Evolutionary conservation across 768 basidiomycete species (phyloP).

Genomic region (Lyophyllum decastes): DNA sequence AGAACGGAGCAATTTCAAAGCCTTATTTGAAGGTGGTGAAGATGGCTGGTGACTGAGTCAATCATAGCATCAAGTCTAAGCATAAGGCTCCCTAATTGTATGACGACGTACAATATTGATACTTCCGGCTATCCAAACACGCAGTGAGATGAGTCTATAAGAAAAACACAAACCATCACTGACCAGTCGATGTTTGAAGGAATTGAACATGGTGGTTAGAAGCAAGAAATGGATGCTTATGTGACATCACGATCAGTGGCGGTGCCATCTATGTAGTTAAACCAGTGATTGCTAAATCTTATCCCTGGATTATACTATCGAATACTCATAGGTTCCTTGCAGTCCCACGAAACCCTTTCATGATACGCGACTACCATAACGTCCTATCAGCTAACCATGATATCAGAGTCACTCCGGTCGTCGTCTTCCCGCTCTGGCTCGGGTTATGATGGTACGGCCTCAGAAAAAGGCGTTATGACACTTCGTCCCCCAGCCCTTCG

Average conservation of each 20-base stretch:
- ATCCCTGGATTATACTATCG: neutral
- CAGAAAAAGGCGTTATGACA: conserved; percentile 2
- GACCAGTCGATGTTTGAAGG: conserved; percentile 37
- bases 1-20: conserved; percentile 58
- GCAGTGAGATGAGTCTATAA: neutral
- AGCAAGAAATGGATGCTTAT: neutral
- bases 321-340: neutral
- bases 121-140: conserved; percentile 47
- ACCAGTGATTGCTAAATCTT: neutral
- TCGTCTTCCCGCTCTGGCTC: conserved; percentile 2
- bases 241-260: neutral
- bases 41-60: conserved; percentile 58
- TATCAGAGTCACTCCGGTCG: conserved; percentile 11
- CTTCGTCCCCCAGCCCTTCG: conserved; percentile 27
- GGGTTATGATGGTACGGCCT: neutral
- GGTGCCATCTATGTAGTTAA: neutral
- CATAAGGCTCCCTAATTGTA: neutral
- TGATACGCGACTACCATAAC: neutral
- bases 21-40: conserved; percentile 65
- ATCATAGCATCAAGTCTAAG: conserved; percentile 3
- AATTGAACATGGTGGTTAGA: conserved; percentile 33
- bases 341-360: neutral
- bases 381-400: conserved; percentile 7
- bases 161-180: conserved; percentile 7
- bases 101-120: conserved; percentile 59